These are phyloP conservation scores for Prunus mume DNA, from an alignment of 306 rosid genomes.

Conservation along the genomic window DNA sequence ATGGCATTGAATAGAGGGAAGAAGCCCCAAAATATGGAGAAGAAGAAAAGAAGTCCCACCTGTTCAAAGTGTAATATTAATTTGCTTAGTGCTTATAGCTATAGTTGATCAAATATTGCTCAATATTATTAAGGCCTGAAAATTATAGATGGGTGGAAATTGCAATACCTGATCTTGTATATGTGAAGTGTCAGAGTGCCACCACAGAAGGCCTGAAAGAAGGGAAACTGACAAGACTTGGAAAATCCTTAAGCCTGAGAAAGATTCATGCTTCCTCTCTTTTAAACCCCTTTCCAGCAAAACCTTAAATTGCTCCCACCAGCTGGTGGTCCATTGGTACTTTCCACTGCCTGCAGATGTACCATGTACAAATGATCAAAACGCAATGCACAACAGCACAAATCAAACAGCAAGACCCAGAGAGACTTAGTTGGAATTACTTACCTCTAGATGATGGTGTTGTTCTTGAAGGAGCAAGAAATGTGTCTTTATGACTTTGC, in stretches of 20 bases:
- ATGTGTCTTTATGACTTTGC: constrained; percentile 19
- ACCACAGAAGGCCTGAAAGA: constrained; percentile 87
- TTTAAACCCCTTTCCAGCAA: constrained; percentile 73
- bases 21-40: constrained; percentile 91
- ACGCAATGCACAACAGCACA: neutral
- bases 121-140: neutral
- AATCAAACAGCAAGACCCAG: neutral
- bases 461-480: constrained; percentile 28
- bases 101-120: neutral
- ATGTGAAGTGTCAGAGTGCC: constrained; percentile 71
- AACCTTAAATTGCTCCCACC: constrained; percentile 82
- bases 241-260: constrained; percentile 76
- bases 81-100: neutral
- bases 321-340: constrained; percentile 62
- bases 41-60: constrained; percentile 91
- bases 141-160: neutral
- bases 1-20: constrained; percentile 85
- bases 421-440: neutral
- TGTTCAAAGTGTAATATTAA: constrained; percentile 25
- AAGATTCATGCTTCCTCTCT: constrained; percentile 88
- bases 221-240: constrained; percentile 85
- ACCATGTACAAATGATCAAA: neutral
- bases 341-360: constrained; percentile 39
- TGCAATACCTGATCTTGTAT: constrained; percentile 76
- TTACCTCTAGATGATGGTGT: constrained; percentile 49